These are phyloP conservation scores for Macaranga tanarius DNA, from an alignment of 441 rosid species.

Conservation along the genomic window DNA sequence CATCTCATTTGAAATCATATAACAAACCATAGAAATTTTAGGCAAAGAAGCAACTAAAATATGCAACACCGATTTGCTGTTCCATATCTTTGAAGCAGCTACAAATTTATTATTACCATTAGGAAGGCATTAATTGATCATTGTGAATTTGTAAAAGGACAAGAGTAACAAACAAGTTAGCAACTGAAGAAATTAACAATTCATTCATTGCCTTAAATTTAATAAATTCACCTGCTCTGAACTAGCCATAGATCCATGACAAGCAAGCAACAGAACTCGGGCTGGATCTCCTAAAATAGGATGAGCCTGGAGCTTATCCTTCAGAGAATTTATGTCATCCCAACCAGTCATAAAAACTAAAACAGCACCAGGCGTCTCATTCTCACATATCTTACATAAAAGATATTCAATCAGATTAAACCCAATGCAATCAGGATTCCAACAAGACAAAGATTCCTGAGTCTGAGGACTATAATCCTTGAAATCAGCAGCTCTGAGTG, in stretches of 20 bases:
- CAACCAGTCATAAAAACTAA: conserved; percentile 94
- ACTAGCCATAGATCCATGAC: conserved; percentile 98
- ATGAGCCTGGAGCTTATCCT: conserved; percentile 77
- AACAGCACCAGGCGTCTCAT: conserved; percentile 75
- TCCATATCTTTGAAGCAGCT: neutral
- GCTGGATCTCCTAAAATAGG: conserved; percentile 67
- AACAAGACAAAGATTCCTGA: conserved; percentile 68
- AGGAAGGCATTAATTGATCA: neutral
- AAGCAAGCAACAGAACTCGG: conserved; percentile 69
- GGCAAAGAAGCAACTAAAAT: conserved; percentile 13
- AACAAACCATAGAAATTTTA: neutral
- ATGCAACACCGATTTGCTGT: neutral
- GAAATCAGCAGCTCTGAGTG: conserved; percentile 67
- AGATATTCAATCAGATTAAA: conserved; percentile 83
- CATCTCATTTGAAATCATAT: neutral
- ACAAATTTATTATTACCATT: neutral
- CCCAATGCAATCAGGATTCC: conserved; percentile 95
- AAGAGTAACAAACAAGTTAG: neutral
- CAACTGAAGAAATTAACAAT: neutral
- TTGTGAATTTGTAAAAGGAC: conserved; percentile 1
- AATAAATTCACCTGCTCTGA: conserved; percentile 70
- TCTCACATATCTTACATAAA: conserved; percentile 63
- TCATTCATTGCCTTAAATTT: neutral
- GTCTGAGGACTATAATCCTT: conserved; percentile 57
- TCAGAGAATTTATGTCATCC: conserved; percentile 87